Evolutionary conservation across 129 eudicot genomes (phyloP).

Genomic region (Erigeron canadensis): DNA sequence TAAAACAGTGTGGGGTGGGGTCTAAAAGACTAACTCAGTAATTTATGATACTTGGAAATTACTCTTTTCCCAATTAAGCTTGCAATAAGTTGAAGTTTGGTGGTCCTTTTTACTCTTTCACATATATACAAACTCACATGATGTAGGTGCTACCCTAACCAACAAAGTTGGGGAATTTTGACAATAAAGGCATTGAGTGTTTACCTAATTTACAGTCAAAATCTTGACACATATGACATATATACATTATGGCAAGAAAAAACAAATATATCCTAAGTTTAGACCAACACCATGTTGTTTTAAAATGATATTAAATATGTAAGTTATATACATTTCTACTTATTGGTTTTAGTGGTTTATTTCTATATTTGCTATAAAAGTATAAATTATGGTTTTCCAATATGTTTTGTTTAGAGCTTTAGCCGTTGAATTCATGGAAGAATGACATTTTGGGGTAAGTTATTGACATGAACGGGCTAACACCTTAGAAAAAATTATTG

Average conservation of each 20-base stretch:
- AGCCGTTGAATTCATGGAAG: no score
- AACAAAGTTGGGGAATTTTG: slow-evolving; percentile 22
- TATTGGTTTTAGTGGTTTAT: neutral
- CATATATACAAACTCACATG: slow-evolving; percentile 29
- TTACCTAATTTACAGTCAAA: slow-evolving; percentile 25
- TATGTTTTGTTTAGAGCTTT: neutral
- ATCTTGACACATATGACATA: no score
- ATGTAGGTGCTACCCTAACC: slow-evolving; percentile 29
- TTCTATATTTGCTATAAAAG: neutral
- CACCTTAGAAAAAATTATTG: no score
- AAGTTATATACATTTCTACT: no score
- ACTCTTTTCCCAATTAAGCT: slow-evolving; percentile 31
- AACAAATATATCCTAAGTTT: neutral
- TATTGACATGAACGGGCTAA: no score
- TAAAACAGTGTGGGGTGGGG: slow-evolving; percentile 13
- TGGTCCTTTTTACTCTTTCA: slow-evolving; percentile 25
- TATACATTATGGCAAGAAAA: neutral
- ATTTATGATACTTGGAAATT: slow-evolving; percentile 33
- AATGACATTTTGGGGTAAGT: no score
- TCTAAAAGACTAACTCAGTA: slow-evolving; percentile 10
- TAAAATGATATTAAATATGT: neutral
- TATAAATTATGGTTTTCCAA: no score
- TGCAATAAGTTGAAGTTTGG: slow-evolving; percentile 40
- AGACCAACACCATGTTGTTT: neutral
- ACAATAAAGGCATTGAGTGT: slow-evolving; percentile 8